These are phyloP conservation scores for Umbellularia californica DNA, from an alignment of 164 flowering plant species.

Conservation along the genomic window DNA sequence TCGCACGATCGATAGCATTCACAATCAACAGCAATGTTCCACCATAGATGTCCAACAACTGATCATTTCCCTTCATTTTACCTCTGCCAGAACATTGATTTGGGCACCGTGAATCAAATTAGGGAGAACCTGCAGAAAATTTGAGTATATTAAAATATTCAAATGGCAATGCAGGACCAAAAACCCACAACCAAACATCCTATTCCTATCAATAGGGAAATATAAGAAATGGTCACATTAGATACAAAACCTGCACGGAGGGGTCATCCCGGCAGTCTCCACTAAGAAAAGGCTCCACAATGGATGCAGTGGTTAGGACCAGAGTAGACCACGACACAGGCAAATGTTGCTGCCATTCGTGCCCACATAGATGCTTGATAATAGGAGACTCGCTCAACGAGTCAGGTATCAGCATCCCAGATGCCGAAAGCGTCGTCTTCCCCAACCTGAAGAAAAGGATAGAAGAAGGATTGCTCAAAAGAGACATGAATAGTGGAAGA, in stretches of 20 bases:
- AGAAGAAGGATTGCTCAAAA: background rate
- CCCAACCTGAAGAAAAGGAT: conserved; percentile 51
- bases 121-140: conserved; percentile 38
- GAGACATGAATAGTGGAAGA: background rate
- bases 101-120: conserved; percentile 63
- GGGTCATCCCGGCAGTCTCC: conserved; percentile 27
- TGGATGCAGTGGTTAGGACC: conserved; percentile 74
- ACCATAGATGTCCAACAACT: background rate
- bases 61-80: conserved; percentile 15
- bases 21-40: background rate
- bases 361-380: conserved; percentile 16
- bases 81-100: conserved; percentile 78
- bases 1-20: background rate
- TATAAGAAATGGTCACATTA: background rate
- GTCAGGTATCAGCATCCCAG: conserved; percentile 66
- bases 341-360: background rate
- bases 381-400: conserved; percentile 24
- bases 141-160: conserved; percentile 8
- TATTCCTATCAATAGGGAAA: background rate
- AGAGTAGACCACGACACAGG: conserved; percentile 15
- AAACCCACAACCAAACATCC: conserved; percentile 4
- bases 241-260: conserved; percentile 31
- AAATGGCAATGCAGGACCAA: conserved; percentile 5
- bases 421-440: conserved; percentile 78
- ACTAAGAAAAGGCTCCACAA: conserved; percentile 76